Evolutionary conservation across 805 yeast genomes (phyloP).

Genomic region (Candida methanosorbosa): DNA sequence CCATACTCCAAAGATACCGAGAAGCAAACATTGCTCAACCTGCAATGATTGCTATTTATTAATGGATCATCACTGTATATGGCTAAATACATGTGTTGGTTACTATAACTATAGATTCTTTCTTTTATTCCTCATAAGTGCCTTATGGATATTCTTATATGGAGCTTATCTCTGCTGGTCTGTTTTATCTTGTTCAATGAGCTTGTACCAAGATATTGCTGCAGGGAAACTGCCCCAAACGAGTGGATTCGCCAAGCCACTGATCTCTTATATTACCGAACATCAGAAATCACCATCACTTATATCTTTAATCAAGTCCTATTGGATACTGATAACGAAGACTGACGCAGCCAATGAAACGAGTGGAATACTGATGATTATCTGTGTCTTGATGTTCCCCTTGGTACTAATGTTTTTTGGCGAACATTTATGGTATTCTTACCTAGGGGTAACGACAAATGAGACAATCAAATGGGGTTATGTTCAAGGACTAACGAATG

Average conservation of each 20-base stretch:
- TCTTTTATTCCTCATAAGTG: conserved; percentile 28
- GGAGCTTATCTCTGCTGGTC: conserved; percentile 30
- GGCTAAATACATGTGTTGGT: conserved; percentile 49
- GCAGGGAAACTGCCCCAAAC: no score
- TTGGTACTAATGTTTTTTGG: conserved; percentile 29
- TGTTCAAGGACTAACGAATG: conserved; percentile 28
- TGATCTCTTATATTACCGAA: no score
- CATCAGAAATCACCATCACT: no score
- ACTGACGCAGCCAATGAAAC: conserved; percentile 27
- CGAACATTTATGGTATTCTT: conserved; percentile 37
- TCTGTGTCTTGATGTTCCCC: conserved; percentile 30
- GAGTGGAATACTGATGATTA: conserved; percentile 32
- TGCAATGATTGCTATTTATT: conserved; percentile 58
- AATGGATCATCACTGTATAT: conserved; percentile 58
- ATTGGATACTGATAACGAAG: conserved; percentile 15
- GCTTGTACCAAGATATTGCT: no score
- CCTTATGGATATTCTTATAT: conserved; percentile 27
- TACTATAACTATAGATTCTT: conserved; percentile 43
- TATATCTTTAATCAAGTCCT: not conserved
- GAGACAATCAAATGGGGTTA: conserved; percentile 48
- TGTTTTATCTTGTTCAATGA: no score
- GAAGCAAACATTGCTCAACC: conserved; percentile 66
- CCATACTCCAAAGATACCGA: conserved; percentile 58
- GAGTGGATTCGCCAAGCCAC: no score
- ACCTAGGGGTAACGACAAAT: conserved; percentile 50